phyloP scores from a whole-genome alignment of 2,329 filamentous ascomycete genomes.

The Alternaria sp. region DNA sequence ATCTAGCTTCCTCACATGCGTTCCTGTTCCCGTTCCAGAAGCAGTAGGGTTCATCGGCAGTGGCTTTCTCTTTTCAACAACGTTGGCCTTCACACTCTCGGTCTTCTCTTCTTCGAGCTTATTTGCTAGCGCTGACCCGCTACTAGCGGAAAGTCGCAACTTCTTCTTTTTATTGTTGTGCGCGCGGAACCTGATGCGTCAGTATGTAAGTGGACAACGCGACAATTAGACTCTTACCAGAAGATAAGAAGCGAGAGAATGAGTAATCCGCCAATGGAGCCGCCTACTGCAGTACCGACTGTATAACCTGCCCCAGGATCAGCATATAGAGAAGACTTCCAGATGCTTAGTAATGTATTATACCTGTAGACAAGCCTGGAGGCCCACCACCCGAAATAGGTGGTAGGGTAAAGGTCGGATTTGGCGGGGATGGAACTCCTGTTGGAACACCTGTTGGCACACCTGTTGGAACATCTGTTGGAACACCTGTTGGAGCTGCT shows the following conservation, averaged over 20 bases:
- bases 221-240: not conserved
- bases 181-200: not conserved
- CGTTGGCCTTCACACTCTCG: not conserved
- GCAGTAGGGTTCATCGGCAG: not conserved
- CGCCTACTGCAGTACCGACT: not conserved
- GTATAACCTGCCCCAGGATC: not conserved
- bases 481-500: too few species aligned
- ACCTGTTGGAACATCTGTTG: not conserved
- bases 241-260: not conserved
- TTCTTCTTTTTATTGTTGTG: not conserved
- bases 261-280: not conserved
- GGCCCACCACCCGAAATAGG: accelerated
- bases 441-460: not conserved
- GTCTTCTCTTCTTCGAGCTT: not conserved
- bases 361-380: not conserved
- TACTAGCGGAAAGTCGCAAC: not conserved
- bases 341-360: too few species aligned
- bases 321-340: not conserved
- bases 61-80: not conserved
- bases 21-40: not conserved
- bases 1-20: not conserved
- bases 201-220: not conserved
- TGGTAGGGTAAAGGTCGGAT: not conserved
- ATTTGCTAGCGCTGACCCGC: not conserved
- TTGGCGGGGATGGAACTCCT: not conserved